Evolutionary conservation across 2,329 filamentous ascomycete species (phyloP).

Genomic region (Trichophaea hybrida): DNA sequence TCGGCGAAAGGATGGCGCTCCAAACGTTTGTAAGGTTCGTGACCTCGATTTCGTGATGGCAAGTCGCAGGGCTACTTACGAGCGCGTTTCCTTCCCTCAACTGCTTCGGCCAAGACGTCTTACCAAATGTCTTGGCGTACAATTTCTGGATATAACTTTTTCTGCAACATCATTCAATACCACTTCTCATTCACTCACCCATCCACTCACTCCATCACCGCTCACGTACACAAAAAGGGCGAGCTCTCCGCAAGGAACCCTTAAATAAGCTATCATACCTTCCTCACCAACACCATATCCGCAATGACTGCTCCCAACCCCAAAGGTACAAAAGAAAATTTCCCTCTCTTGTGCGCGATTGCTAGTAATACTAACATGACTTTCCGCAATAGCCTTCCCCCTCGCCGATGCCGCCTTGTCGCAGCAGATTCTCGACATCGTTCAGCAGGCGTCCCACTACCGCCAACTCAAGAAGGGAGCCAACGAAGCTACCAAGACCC

Average conservation of each 20-base stretch:
- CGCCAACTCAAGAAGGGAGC: constrained; percentile 79
- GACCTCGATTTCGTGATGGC: background rate
- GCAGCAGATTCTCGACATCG: constrained; percentile 68
- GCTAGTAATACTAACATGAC: background rate
- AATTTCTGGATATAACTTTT: too few species aligned
- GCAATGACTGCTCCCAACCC: constrained; percentile 25
- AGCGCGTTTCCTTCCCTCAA: background rate
- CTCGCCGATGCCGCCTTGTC: constrained; percentile 56
- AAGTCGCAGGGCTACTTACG: background rate
- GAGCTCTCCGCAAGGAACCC: constrained; percentile 35
- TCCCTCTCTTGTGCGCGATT: background rate
- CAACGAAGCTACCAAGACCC: constrained; percentile 74
- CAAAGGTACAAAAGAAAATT: constrained; percentile 24
- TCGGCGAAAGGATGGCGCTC: background rate
- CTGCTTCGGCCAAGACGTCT: too few species aligned
- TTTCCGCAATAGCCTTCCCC: constrained; percentile 24
- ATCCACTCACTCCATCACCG: background rate
- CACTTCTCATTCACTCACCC: background rate
- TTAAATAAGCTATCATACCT: constrained; percentile 18
- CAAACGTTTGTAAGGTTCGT: background rate
- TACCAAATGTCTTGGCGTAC: too few species aligned
- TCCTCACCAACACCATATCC: background rate
- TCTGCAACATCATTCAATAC: too few species aligned
- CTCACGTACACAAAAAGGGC: constrained; percentile 29
- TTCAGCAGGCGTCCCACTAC: constrained; percentile 56